Evolutionary conservation across 106 monocot genomes (phyloP), one percentile per base, ranked within the genome.

Genomic region (Amphibolis antarctica): DNA sequence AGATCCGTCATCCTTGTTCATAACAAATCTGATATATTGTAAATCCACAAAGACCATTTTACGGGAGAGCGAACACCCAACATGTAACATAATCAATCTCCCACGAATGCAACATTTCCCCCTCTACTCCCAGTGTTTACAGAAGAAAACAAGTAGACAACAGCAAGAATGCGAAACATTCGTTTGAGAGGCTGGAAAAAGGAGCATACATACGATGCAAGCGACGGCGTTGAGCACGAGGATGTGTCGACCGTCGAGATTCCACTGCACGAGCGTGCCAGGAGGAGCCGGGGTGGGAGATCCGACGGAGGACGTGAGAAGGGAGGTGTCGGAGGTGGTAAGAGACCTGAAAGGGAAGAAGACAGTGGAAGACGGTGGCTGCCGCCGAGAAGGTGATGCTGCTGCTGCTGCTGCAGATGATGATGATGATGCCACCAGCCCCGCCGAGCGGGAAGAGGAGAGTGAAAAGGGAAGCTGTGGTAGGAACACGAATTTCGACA

Each of bases 171-270:
- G 28, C 27, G 19, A 59, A 7, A 43, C 12, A 17, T 11, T 43
- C 50, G 0, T 26, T 25, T 17, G 13, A 21, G 31, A 28, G 62
- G 21, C 6, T 19, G 5, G 21, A 4, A 44, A 7, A 36, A 7
- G 44, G n/a, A 21, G 44, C 24, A 6, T 44, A 28, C 69, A 58
- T 69, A 83, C 87, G 64, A 49, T 52, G 69, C 88, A 88, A 18
- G 88, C 83, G 42, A 66, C 55, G 63, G 67, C 44, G 59, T 81
- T 84, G 44, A 88, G 78, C 17, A 79, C 55, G 47, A 70, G 46
- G 64, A 81, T 44, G 64, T 88, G 84, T 19, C 68, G 78, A 17
- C 62, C 49, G 23, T 60, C 66, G 65, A 80, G 75, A 46, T 55
- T 78, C 84, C 76, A 77, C 42, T 52, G 54, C 57, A 63, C 36